Percentiles rank a stretch among this genome's conserved stretches.
Conservation (phyloP, 73 alveolate species). For the Tetrahymena borealis region DNA sequence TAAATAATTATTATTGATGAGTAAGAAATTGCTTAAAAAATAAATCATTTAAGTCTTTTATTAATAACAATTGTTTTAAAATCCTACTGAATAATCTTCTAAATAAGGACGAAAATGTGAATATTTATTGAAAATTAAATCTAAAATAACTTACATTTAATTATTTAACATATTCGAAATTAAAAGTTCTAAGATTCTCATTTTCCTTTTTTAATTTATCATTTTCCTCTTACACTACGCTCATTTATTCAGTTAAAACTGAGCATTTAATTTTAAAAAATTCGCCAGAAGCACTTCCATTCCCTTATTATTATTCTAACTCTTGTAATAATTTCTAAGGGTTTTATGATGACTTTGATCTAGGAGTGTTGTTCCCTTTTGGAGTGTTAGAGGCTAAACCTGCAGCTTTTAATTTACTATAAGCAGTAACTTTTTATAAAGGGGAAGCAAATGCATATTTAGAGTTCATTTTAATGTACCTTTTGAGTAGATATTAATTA, state of each 20-base stretch:
- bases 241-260: not conserved
- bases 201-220: slow-evolving; percentile 13
- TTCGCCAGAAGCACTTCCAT: not conserved
- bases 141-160: not conserved
- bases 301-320: not conserved
- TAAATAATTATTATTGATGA: not conserved
- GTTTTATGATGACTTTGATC: not conserved
- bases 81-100: no score
- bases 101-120: no score
- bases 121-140: no score
- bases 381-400: not conserved
- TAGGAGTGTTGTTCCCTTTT: not conserved
- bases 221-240: not conserved
- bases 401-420: not conserved
- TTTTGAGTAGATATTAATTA: not conserved
- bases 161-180: slow-evolving; percentile 23
- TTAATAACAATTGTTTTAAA: no score
- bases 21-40: no score
- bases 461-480: not conserved
- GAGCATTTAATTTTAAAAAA: not conserved
- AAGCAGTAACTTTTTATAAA: not conserved
- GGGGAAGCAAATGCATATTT: not conserved
- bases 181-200: slow-evolving; percentile 26
- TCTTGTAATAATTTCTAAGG: not conserved
- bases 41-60: no score